Evolutionary conservation across 2,329 filamentous ascomycete species (phyloP).

Genomic region (Sporothrix dimorphospora): DNA sequence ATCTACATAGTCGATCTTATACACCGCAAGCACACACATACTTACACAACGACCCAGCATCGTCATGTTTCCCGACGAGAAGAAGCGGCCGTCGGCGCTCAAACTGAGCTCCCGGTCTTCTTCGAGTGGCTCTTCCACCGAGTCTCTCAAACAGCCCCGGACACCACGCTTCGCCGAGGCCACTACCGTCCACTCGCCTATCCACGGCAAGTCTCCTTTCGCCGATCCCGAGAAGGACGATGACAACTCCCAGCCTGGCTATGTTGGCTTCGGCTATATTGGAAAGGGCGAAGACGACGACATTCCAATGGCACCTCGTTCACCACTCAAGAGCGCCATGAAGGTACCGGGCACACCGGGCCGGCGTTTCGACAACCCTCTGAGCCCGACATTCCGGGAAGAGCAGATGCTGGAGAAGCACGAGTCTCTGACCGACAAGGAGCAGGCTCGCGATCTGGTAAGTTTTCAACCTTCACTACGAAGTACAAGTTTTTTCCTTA

Average conservation of each 20-base stretch:
- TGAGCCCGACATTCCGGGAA: constrained; percentile 90
- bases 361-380: constrained; percentile 70
- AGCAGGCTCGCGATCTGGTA: constrained; percentile 87
- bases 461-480: constrained; percentile 43
- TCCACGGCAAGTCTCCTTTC: constrained; percentile 63
- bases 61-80: constrained; percentile 51
- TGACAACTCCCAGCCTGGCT: constrained; percentile 69
- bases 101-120: constrained; percentile 57
- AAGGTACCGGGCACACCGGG: constrained; percentile 83
- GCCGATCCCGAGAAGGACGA: constrained; percentile 59
- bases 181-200: constrained; percentile 75
- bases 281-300: constrained; percentile 59
- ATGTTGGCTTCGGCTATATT: constrained; percentile 93
- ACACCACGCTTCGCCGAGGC: constrained; percentile 81
- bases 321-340: constrained; percentile 87
- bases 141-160: constrained; percentile 67
- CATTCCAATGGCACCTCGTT: constrained; percentile 69
- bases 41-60: constrained; percentile 23
- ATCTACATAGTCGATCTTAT: constrained; percentile 34
- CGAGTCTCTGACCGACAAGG: constrained; percentile 78
- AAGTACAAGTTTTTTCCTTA: not conserved
- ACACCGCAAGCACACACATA: constrained; percentile 33
- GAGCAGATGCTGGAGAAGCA: constrained; percentile 85
- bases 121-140: constrained; percentile 56
- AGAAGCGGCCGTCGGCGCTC: constrained; percentile 59